Conservation (phyloP, 2,329 filamentous ascomycete species). For the Claviceps pusilla region DNA sequence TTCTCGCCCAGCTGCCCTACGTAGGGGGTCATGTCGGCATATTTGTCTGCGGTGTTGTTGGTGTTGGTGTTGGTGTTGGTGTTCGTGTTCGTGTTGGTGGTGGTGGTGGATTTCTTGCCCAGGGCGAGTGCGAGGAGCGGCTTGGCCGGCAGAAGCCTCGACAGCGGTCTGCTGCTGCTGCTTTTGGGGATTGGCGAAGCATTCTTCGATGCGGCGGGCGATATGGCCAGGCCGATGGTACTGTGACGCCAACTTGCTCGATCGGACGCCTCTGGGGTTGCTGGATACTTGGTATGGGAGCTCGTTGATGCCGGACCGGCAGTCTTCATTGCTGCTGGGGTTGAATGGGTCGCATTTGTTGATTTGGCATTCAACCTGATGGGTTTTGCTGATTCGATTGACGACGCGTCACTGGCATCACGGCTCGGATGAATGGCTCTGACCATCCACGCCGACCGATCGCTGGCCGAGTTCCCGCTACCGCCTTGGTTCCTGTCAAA, state of each 20-base stretch:
- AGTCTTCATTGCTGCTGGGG: neutral
- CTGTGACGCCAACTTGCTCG: slow-evolving; percentile 20
- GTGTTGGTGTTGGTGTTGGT: neutral
- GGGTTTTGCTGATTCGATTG: neutral
- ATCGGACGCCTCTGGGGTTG: slow-evolving; percentile 12
- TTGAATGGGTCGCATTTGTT: neutral
- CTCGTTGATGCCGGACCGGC: slow-evolving; percentile 2
- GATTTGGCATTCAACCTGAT: neutral
- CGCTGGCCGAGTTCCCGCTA: slow-evolving; percentile 3
- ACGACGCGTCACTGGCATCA: slow-evolving; percentile 6
- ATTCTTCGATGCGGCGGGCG: slow-evolving; percentile 14
- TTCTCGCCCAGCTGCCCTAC: neutral
- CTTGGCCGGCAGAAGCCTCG: slow-evolving; percentile 30
- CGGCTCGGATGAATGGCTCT: slow-evolving; percentile 11
- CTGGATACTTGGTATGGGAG: slow-evolving; percentile 1
- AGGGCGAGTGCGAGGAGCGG: slow-evolving; percentile 24
- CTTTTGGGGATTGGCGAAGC: slow-evolving; percentile 9
- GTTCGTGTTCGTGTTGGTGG: neutral
- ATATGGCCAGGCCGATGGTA: slow-evolving; percentile 31
- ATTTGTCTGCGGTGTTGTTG: neutral
- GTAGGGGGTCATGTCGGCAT: neutral
- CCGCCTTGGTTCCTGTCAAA: slow-evolving; percentile 13
- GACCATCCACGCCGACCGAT: slow-evolving; percentile 13
- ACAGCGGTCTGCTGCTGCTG: slow-evolving; percentile 18
- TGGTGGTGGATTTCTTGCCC: neutral